Base-by-base conservation (phyloP, 495 filamentous ascomycete genomes). In the Penicillium antarcticum region DNA sequence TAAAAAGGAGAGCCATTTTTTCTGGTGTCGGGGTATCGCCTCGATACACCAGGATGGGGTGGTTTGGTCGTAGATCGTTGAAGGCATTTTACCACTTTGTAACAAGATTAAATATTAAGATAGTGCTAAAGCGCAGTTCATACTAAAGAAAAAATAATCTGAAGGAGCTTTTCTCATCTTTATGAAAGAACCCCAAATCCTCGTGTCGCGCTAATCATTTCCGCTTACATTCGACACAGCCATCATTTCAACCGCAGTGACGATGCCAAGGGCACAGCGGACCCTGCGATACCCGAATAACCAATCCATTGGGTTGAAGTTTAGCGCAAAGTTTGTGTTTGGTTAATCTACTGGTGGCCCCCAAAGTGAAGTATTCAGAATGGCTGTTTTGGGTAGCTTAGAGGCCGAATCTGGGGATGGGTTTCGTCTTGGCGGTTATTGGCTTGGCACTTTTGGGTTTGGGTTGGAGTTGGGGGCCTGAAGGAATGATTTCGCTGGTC, bases 1-100 rank as follows among this genome's bases (percentile, higher is more conserved):
- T 0, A 60, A 2, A 16, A 60, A 31, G 8, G 46, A 57, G 1
- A 60, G 53, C 50, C 53, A 60, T 53, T 53, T 56, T 29, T 44
- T 56, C 9, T 53, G 35, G n/a, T 34, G 17, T 29, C 53, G 45
- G 6, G 53, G 57, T 32, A 60, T 14, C 9, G 50, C 57, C 4
- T 60, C 57, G 3, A 56, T 37, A 26, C 46, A 47, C 50, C 41
- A 60, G 18, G 46, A 36, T 12, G 37, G 10, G 32, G 26, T n/a
- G 12, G 16, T 2, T 19, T 47, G 36, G 11, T 58, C 32, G n/a
- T 51, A 31, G 11, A 32, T 40, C 9, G 26, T 42, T 7, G 37
- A 39, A 39, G 35, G 11, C 51, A 45, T 53, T 11, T n/a, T 29
- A 16, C 14, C n/a, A 21, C 5, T 10, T 45, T 17, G 26, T 24